Evolutionary conservation across 148 eudicot genomes (phyloP).

Genomic region (Vaccinium corymbosum): DNA sequence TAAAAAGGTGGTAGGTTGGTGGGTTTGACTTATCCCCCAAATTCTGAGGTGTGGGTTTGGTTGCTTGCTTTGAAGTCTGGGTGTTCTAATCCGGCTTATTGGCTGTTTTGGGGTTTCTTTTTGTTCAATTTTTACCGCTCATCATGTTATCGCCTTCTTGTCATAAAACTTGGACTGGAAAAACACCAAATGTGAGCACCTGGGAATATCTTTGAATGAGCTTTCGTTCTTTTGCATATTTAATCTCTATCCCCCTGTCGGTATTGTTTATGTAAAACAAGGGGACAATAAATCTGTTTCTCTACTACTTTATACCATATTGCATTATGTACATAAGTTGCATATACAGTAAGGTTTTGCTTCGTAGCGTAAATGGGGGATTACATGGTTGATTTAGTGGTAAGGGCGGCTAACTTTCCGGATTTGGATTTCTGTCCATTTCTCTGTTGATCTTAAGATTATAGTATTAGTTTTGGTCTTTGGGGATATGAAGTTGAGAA

Average conservation of each 20-base stretch:
- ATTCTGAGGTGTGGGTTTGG: constrained; percentile 1
- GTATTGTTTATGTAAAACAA: neutral
- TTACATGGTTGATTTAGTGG: neutral
- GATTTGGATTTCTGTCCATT: neutral
- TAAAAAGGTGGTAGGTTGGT: constrained; percentile 57
- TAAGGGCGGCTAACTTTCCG: neutral
- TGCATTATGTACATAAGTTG: neutral
- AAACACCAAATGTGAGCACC: constrained; percentile 8
- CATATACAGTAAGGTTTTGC: neutral
- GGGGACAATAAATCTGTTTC: neutral
- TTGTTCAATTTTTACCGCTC: neutral
- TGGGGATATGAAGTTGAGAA: neutral
- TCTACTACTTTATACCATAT: neutral
- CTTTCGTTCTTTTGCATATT: neutral
- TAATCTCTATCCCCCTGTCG: neutral
- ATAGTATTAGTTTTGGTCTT: neutral
- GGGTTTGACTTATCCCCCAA: constrained; percentile 37
- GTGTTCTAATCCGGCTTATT: neutral
- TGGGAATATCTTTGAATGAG: neutral
- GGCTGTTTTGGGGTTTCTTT: constrained; percentile 11
- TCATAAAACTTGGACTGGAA: constrained; percentile 1
- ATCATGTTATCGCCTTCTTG: neutral
- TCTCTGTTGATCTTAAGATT: neutral
- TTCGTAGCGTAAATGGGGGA: neutral
- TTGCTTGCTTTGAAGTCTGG: neutral